A percentile compares a stretch with the other conserved stretches of the same genome.
Evolutionary conservation across 163 green algal genomes (phyloP).

Genomic region (Picocystis sp.): DNA sequence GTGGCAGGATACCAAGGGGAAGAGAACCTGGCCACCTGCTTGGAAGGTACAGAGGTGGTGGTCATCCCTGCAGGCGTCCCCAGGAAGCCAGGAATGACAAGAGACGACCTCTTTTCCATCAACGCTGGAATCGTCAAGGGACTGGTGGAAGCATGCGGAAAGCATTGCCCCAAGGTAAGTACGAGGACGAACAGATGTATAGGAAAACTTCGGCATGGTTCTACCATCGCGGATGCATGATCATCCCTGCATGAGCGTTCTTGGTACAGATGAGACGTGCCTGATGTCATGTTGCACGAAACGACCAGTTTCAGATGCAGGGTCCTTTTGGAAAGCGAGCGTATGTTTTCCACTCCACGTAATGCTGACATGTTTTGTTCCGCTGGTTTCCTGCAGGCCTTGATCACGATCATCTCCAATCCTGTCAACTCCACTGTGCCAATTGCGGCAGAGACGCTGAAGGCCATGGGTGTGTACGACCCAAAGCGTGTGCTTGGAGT

Average conservation of each 20-base stretch:
- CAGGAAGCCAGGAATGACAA: conserved; percentile 97
- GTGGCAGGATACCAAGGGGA: no score
- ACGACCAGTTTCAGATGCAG: background rate
- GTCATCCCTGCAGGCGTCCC: conserved; percentile 71
- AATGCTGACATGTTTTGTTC: background rate
- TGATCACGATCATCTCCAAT: conserved; percentile 97
- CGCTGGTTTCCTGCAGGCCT: conserved; percentile 40
- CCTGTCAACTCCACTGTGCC: conserved; percentile 98
- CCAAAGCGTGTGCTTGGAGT: conserved; percentile 84
- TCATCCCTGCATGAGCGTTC: background rate
- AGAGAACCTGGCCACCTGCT: background rate
- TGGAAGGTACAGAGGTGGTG: conserved; percentile 26
- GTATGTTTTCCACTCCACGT: background rate
- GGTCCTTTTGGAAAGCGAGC: background rate
- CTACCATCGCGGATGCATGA: background rate
- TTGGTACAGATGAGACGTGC: no score
- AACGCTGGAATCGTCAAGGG: conserved; percentile 75
- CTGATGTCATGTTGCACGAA: conserved; percentile 1
- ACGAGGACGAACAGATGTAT: background rate
- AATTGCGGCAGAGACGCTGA: conserved; percentile 91
- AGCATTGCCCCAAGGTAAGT: conserved; percentile 34
- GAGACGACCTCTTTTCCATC: conserved; percentile 98
- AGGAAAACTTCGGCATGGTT: background rate
- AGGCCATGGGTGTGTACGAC: conserved; percentile 79
- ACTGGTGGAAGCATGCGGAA: conserved; percentile 59